These are phyloP conservation scores for Alopecurus myosuroides DNA, from an alignment of 176 grass and related monocot species.

Conservation along the genomic window DNA sequence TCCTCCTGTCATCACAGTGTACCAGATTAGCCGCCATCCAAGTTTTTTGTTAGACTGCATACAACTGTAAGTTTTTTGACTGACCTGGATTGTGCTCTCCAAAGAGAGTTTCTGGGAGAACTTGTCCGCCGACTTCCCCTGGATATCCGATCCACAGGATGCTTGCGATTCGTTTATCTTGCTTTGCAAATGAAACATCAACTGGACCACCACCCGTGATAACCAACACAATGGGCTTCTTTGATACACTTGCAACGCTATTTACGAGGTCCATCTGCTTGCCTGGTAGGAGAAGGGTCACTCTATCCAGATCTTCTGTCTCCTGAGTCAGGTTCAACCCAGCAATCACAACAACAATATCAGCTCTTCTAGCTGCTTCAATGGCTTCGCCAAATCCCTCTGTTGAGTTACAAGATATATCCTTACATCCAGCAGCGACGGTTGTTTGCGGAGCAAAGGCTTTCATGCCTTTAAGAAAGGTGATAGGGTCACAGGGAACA, in stretches of 20 bases:
- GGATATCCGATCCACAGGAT: slow-evolving; percentile 94
- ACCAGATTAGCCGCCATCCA: slow-evolving; percentile 1
- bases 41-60: neutral
- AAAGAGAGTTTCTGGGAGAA: slow-evolving; percentile 81
- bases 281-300: slow-evolving; percentile 81
- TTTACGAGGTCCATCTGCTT: slow-evolving; percentile 75
- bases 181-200: slow-evolving; percentile 78
- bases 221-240: slow-evolving; percentile 67
- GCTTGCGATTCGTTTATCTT: slow-evolving; percentile 46
- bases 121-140: slow-evolving; percentile 79
- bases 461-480: slow-evolving; percentile 65
- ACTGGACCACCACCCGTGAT: slow-evolving; percentile 79
- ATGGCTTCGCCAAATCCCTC: slow-evolving; percentile 56
- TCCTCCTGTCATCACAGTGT: slow-evolving; percentile 42
- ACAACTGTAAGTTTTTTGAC: slow-evolving; percentile 10
- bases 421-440: slow-evolving; percentile 52
- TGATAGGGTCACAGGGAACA: slow-evolving; percentile 53
- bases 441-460: slow-evolving; percentile 47
- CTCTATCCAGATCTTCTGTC: slow-evolving; percentile 70
- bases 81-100: slow-evolving; percentile 83
- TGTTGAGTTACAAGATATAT: slow-evolving; percentile 49
- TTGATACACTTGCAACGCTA: slow-evolving; percentile 35
- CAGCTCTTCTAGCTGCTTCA: slow-evolving; percentile 46
- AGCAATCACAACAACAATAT: slow-evolving; percentile 62
- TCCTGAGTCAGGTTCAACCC: slow-evolving; percentile 89